Evolutionary conservation across 768 basidiomycete genomes (phyloP).

Genomic region (Leccinum uliginosum): DNA sequence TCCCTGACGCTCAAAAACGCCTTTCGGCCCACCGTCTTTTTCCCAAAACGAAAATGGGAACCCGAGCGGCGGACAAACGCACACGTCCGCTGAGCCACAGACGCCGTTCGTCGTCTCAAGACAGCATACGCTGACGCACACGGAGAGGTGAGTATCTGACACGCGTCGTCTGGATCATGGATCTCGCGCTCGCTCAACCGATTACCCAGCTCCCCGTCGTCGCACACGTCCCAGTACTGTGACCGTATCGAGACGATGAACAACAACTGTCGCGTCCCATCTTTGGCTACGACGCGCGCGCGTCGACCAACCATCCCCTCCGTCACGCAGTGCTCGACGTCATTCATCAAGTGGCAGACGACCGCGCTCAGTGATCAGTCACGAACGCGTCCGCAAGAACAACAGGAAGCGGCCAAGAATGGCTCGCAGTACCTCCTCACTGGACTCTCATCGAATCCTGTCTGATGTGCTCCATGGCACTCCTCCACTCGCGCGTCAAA

Average conservation of each 20-base stretch:
- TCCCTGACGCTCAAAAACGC: conserved; percentile 64
- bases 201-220: conserved; percentile 64
- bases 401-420: conserved; percentile 36
- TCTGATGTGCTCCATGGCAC: conserved; percentile 96
- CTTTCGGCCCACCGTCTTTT: conserved; percentile 82
- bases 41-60: conserved; percentile 66
- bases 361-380: conserved; percentile 32
- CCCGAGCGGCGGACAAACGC: conserved; percentile 62
- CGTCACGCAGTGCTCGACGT: conserved; percentile 81
- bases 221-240: conserved; percentile 60
- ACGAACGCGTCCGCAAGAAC: neutral
- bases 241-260: conserved; percentile 39
- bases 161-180: no score
- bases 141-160: conserved; percentile 54
- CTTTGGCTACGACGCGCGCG: conserved; percentile 67
- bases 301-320: conserved; percentile 67
- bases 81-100: conserved; percentile 69
- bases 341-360: conserved; percentile 61
- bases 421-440: conserved; percentile 88
- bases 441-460: conserved; percentile 84
- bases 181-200: neutral
- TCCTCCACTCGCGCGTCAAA: conserved; percentile 91
- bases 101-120: conserved; percentile 56
- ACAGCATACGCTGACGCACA: conserved; percentile 43
- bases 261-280: conserved; percentile 33